A percentile compares a stretch with the other conserved stretches of the same genome.
Conservation (phyloP, 768 basidiomycete genomes). For the Mycena capillaripes region DNA sequence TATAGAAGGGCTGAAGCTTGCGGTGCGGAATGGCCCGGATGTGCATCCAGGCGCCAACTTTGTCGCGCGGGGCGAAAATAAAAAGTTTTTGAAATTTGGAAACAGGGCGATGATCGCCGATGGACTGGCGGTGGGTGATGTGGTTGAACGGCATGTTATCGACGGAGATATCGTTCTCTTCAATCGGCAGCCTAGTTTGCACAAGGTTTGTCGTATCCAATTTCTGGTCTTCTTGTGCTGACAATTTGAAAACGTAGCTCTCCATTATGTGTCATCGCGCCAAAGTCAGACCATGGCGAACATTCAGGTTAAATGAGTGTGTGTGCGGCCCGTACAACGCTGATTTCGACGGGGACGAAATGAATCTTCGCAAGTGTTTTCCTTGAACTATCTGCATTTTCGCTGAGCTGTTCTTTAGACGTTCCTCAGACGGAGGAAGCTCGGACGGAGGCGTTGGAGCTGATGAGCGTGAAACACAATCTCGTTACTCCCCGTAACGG, state of each 20-base stretch:
- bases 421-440: slow-evolving; percentile 99
- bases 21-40: slow-evolving; percentile 90
- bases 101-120: slow-evolving; percentile 87
- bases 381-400: not conserved
- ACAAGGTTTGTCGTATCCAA: slow-evolving; percentile 72
- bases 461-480: slow-evolving; percentile 98
- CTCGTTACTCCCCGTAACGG: slow-evolving; percentile 98
- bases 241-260: slow-evolving; percentile 62
- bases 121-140: slow-evolving; percentile 86
- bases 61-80: slow-evolving; percentile 85
- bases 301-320: slow-evolving; percentile 98
- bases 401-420: slow-evolving; percentile 62
- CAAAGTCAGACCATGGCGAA: slow-evolving; percentile 96
- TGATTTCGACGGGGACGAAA: slow-evolving; percentile 99
- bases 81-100: slow-evolving; percentile 92
- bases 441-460: slow-evolving; percentile 94
- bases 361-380: slow-evolving; percentile 87
- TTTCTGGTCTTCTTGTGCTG: slow-evolving; percentile 13
- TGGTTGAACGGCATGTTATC: slow-evolving; percentile 93
- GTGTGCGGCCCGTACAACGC: slow-evolving; percentile 99
- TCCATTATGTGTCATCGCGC: slow-evolving; percentile 99
- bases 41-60: slow-evolving; percentile 97
- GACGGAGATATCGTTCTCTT: slow-evolving; percentile 98
- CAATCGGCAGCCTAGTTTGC: slow-evolving; percentile 98
- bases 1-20: slow-evolving; percentile 79